Base-by-base conservation (phyloP, 2,329 filamentous ascomycete species). In the Penicillium sp. region DNA sequence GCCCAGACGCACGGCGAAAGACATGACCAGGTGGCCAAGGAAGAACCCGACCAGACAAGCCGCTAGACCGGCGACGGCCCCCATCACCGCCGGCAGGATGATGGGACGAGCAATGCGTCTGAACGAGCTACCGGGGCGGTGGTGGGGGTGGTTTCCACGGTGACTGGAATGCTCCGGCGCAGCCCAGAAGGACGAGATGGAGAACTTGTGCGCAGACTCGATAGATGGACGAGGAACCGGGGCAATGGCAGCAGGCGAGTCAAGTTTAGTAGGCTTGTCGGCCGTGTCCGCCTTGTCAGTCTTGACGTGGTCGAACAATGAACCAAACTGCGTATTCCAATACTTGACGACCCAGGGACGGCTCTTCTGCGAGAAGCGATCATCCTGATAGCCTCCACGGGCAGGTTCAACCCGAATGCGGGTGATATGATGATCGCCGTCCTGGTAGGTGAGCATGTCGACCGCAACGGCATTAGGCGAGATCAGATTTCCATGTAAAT, bases 41-140 rank as follows among this genome's bases (percentile, higher is more conserved):
- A 74, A 42, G 58, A 75, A 76, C 16, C 75, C 75, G 1, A 74
- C 44, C 27, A 73, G 57, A 46, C 71, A 74, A 16, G 72, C 72
- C 9, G 71, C 51, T 21, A 76, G 52, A 22, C 73, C 74, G 4
- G 72, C 70, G 2, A 65, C 62, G 3, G 74, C 60, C 7, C 75
- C 75, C 5, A 75, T 57, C 2, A 77, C 52, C 9, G 69, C 69
- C 3, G 75, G 74, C n/a, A 77, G 58, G 21, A 77, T 59, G 10
- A 75, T 69, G 14, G 72, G 68, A 3, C 69, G 67, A 5, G 75
- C 57, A 2, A 70, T 52, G 36, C 64, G 62, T 27, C 68, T 45
- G 48, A 73, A 67, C 27, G 57, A 46, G 32, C 48, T 44, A 14
- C 49, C 29, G 16, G 27, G 38, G 29, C 50, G 56, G 42, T 64